Conservation (phyloP, 208 protist species). For the Crithidia bombi region DNA sequence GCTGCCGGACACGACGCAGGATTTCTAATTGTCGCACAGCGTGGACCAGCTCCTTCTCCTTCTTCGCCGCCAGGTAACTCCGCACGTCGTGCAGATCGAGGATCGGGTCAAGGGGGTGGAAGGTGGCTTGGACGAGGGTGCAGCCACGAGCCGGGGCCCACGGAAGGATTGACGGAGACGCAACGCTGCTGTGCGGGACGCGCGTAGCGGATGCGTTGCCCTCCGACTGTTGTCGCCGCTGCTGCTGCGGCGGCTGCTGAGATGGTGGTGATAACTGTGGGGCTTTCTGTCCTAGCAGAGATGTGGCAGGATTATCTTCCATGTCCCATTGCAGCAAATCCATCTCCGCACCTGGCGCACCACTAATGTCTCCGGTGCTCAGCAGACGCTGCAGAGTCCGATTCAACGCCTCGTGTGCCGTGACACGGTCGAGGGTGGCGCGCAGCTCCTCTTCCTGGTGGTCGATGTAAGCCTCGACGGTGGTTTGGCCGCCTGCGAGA, state of each 20-base stretch:
- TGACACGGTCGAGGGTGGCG: background rate
- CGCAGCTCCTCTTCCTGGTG: conserved; percentile 11
- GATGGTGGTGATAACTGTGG: too few relatives aligned
- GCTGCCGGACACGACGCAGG: background rate
- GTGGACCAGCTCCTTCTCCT: background rate
- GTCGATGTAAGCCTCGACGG: background rate
- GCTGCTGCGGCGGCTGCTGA: background rate
- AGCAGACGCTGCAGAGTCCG: background rate
- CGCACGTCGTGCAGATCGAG: background rate
- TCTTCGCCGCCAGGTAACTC: conserved; percentile 8
- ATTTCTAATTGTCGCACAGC: conserved; percentile 7
- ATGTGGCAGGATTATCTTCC: background rate
- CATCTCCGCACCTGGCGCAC: background rate
- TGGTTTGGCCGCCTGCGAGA: background rate
- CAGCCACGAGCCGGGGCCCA: conserved; percentile 1
- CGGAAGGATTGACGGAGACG: background rate
- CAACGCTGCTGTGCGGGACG: background rate
- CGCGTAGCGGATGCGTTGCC: background rate
- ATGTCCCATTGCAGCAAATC: background rate
- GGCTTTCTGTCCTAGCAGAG: background rate
- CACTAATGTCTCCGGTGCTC: background rate
- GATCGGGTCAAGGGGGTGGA: conserved; percentile 15
- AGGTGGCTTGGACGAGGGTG: conserved; percentile 9
- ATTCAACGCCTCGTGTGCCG: background rate
- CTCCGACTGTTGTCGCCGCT: background rate